Evolutionary conservation across 345 rosid genomes (phyloP).

Genomic region (Arabis alpina): DNA sequence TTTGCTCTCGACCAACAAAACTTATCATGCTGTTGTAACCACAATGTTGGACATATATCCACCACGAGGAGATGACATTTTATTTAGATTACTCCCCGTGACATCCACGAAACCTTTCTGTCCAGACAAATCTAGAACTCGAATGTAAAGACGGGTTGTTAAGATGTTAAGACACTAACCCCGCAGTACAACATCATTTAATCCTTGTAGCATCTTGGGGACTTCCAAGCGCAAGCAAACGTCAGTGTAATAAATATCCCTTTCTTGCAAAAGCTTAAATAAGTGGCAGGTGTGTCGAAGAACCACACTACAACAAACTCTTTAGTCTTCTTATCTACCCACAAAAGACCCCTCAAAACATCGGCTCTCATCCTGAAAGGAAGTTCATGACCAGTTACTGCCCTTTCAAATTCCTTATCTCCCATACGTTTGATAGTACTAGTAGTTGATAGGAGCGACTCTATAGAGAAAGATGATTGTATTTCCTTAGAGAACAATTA

Average conservation of each 20-base stretch:
- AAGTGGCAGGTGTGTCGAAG: neutral
- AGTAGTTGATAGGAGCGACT: neutral
- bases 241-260: neutral
- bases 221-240: no score
- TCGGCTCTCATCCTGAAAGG: neutral
- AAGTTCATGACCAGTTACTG: neutral
- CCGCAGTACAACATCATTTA: neutral
- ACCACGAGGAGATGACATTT: neutral
- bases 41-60: neutral
- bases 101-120: neutral
- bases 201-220: neutral
- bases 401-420: neutral
- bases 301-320: neutral
- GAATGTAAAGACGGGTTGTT: neutral
- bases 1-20: conserved; percentile 8
- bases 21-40: neutral
- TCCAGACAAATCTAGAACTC: conserved; percentile 10
- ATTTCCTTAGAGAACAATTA: no score
- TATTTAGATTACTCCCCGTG: neutral
- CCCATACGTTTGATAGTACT: neutral
- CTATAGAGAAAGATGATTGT: no score
- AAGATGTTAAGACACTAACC: neutral
- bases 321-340: neutral
- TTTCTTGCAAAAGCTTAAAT: neutral
- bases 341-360: neutral